Percentiles rank a stretch among this genome's conserved stretches.
Conservation (phyloP, 2,329 filamentous ascomycete genomes). For the Clarireedia hainanense region DNA sequence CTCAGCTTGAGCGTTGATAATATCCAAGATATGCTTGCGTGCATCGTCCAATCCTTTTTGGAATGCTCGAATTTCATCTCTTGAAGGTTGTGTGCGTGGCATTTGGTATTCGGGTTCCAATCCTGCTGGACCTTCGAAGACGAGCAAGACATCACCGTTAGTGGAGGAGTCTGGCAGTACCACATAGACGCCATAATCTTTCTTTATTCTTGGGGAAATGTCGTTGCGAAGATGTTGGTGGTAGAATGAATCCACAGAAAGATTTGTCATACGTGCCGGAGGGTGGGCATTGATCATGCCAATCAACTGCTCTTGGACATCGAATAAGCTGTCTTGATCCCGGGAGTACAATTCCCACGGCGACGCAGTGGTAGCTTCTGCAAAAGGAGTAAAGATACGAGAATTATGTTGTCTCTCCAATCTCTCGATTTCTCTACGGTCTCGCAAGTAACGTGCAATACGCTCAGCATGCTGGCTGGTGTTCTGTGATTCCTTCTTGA, state of each 20-base stretch:
- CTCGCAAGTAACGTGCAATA: constrained; percentile 78
- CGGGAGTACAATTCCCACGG: constrained; percentile 85
- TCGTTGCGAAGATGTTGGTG: constrained; percentile 63
- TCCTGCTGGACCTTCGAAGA: constrained; percentile 60
- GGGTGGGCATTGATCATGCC: constrained; percentile 67
- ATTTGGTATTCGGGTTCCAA: constrained; percentile 42
- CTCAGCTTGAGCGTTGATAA: constrained; percentile 52
- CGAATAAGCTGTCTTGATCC: constrained; percentile 74
- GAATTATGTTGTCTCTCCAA: constrained; percentile 74
- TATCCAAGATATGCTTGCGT: constrained; percentile 46
- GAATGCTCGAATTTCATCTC: constrained; percentile 44
- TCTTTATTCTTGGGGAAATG: constrained; percentile 54
- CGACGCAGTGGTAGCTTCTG: constrained; percentile 59
- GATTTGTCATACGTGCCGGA: constrained; percentile 58
- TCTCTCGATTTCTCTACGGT: constrained; percentile 73
- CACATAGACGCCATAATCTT: constrained; percentile 64
- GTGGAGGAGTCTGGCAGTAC: constrained; percentile 61
- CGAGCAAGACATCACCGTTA: constrained; percentile 55
- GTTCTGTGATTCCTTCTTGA: constrained; percentile 66
- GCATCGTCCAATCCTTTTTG: constrained; percentile 48
- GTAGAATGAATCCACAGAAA: constrained; percentile 72
- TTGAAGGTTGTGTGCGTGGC: constrained; percentile 44
- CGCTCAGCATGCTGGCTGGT: constrained; percentile 74
- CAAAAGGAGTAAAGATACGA: constrained; percentile 76
- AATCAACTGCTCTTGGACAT: constrained; percentile 67